These are phyloP conservation scores for Trichoderma aggressivum DNA, from an alignment of 2,329 filamentous ascomycete genomes.

Conservation along the genomic window DNA sequence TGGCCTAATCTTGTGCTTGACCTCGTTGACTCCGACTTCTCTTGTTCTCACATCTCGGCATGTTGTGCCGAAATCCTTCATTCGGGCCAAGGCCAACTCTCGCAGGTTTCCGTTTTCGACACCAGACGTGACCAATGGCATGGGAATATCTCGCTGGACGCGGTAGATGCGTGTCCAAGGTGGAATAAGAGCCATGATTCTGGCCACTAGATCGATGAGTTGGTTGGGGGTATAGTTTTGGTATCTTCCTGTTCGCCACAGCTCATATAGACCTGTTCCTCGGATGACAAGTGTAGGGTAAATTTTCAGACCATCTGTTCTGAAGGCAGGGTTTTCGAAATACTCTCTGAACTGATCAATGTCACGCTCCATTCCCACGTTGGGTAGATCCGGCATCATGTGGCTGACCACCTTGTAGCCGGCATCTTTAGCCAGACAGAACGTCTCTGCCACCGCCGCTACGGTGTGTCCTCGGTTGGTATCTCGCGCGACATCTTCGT, in stretches of 20 bases:
- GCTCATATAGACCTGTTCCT: constrained; percentile 91
- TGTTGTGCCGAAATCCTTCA: constrained; percentile 98
- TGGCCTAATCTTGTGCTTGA: constrained; percentile 96
- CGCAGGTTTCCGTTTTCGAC: constrained; percentile 97
- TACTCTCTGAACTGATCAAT: constrained; percentile 97
- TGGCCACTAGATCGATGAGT: constrained; percentile 88
- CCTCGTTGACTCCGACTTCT: constrained; percentile 97
- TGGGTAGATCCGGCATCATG: constrained; percentile 99
- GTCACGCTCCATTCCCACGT: constrained; percentile 97
- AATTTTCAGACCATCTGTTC: constrained; percentile 95
- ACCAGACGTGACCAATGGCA: constrained; percentile 97
- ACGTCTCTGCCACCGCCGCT: constrained; percentile 90
- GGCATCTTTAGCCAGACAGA: constrained; percentile 94
- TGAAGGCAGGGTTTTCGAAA: constrained; percentile 93
- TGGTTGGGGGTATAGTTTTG: constrained; percentile 99
- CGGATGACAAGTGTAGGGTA: constrained; percentile 97
- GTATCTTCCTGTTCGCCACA: constrained; percentile 95
- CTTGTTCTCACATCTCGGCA: constrained; percentile 95
- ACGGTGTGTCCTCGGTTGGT: constrained; percentile 97
- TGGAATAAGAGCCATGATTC: constrained; percentile 91
- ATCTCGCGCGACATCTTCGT: constrained; percentile 97
- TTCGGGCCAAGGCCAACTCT: constrained; percentile 88
- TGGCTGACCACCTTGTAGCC: constrained; percentile 99
- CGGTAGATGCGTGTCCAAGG: constrained; percentile 99
- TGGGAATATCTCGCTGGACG: constrained; percentile 98